Evolutionary conservation across 2,329 filamentous ascomycete genomes (phyloP).

Genomic region (Sarocladiaceae sp.): DNA sequence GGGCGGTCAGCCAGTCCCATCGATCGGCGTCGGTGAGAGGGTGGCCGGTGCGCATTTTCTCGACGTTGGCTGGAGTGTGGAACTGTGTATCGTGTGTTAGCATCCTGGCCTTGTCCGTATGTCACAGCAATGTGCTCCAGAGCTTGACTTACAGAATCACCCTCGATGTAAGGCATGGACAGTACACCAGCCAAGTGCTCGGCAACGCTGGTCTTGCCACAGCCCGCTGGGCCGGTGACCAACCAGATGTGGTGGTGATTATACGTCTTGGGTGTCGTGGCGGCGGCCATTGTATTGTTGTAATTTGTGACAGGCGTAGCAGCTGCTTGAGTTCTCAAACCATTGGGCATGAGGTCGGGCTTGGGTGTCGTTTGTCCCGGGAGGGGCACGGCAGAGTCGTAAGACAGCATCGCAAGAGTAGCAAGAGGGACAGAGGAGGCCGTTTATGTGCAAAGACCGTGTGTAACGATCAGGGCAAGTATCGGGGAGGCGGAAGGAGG

Average conservation of each 20-base stretch:
- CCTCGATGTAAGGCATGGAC: constrained; percentile 66
- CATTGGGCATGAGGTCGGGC: constrained; percentile 16
- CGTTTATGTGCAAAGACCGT: too few relatives aligned
- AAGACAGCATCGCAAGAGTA: constrained; percentile 40
- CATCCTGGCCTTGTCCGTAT: not conserved
- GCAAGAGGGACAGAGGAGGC: too few relatives aligned
- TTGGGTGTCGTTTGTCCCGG: constrained; percentile 27
- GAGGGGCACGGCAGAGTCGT: constrained; percentile 39
- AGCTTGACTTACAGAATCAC: constrained; percentile 59
- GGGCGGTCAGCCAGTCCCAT: constrained; percentile 89
- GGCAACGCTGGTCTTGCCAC: constrained; percentile 72
- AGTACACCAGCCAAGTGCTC: constrained; percentile 57
- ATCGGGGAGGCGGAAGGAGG: too few relatives aligned
- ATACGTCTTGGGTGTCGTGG: constrained; percentile 18
- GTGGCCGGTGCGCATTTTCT: constrained; percentile 82
- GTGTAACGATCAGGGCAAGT: too few relatives aligned
- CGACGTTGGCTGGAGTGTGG: constrained; percentile 70
- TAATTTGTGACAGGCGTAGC: not conserved
- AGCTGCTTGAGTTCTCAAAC: constrained; percentile 6
- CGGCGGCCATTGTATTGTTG: constrained; percentile 20
- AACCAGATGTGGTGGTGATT: constrained; percentile 68
- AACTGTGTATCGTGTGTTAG: constrained; percentile 44
- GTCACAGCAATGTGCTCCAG: not conserved
- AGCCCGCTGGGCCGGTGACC: constrained; percentile 72
- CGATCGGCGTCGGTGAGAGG: constrained; percentile 89